Base-by-base conservation (phyloP, 176 grass and related monocot genomes). In the Coix lacrymajobi region DNA sequence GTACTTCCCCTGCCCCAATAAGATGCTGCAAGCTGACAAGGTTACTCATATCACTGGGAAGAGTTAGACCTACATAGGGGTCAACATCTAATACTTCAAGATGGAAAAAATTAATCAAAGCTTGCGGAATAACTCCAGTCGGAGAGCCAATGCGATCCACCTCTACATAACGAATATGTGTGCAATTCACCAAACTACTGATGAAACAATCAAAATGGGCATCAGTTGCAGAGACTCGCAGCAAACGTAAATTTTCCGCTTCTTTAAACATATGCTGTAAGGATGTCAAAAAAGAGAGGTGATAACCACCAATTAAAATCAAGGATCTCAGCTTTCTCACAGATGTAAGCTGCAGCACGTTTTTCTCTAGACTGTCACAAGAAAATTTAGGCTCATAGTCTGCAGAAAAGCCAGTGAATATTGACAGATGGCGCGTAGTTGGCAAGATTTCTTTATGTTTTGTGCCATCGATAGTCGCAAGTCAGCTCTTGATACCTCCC, bases 1-100 rank as follows among this genome's bases (percentile, higher is more conserved):
- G 17, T 32, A 7, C 46, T 7, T 41, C 81, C 83, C 44, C 81
- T 12, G 3, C 54, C n/a, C 52, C 69, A 65, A 76, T 17, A 84
- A 94, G 43, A 84, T 88, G 86, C 0, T 79, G 75, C 32, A 94
- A 17, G 58, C 65, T 86, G 5, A 91, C 40, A n/a, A 94, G 86
- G 57, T 79, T 84, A 76, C 84, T 71, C 12, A 91, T 80, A 24
- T 20, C 48, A 64, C 26, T 64, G 8, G 66, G 74, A 56, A 90
- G 14, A 79, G 38, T 38, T 52, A 26, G 14, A 57, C 31, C 17
- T 10, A 22, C 1, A 6, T 29, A 54, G 49, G 49, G 24, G 33
- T 34, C 32, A 4, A 75, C 41, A 68, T 90, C 77, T 34, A 90
- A 66, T 75, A 80, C 80, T 73, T 88, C 72, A 58, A 93, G 84